Evolutionary conservation across 176 grass and related monocot species (phyloP).

Genomic region (Aegilops umbellulata): DNA sequence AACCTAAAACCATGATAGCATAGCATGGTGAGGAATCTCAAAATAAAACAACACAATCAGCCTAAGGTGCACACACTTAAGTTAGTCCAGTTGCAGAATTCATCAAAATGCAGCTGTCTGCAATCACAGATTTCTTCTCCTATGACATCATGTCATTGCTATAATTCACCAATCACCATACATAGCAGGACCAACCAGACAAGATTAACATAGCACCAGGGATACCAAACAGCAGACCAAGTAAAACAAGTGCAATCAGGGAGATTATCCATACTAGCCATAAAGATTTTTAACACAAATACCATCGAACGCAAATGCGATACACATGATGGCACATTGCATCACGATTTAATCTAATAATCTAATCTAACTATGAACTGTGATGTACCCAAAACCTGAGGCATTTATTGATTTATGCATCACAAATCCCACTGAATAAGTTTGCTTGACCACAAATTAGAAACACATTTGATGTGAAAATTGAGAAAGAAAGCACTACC

Average conservation of each 20-base stretch:
- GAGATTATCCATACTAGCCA: no score
- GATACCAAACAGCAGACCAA: no score
- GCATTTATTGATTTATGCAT: not conserved
- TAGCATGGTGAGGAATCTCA: not conserved
- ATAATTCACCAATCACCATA: no score
- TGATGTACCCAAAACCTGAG: not conserved
- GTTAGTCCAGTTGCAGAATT: not conserved
- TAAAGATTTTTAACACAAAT: no score
- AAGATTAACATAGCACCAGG: no score
- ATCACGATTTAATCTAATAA: no score
- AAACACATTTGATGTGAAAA: not conserved
- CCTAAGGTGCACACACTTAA: not conserved
- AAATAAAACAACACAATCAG: not conserved
- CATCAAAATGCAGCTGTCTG: not conserved
- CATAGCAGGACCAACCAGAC: no score
- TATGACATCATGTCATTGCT: no score
- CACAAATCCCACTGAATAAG: not conserved
- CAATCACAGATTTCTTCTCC: not conserved
- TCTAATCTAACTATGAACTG: no score
- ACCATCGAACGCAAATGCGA: no score
- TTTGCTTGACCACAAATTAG: not conserved
- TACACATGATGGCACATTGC: no score
- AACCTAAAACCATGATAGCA: not conserved
- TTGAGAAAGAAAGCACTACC: constrained; percentile 22
- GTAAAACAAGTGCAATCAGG: no score